phyloP scores from a whole-genome alignment of 73 alveolate species.

The Diophrys sp. region DNA sequence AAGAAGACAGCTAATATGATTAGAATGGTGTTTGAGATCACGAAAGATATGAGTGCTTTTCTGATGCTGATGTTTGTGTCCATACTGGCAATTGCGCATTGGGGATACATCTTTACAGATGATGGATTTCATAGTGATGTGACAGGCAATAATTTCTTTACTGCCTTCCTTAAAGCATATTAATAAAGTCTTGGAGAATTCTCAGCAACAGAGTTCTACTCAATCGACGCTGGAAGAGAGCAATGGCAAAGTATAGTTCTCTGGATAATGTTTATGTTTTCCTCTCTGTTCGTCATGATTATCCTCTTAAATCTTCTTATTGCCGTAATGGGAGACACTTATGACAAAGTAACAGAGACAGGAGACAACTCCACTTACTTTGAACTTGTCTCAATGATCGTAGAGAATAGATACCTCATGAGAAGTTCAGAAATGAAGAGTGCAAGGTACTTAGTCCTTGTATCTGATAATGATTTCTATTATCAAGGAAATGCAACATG shows the following conservation, averaged over 20 bases:
- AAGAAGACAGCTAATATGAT: conserved; percentile 38
- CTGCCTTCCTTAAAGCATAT: neutral
- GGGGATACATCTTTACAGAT: neutral
- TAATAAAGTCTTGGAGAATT: neutral
- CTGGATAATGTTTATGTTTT: neutral
- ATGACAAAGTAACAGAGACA: conserved; percentile 1
- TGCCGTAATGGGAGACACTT: conserved; percentile 1
- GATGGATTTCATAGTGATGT: neutral
- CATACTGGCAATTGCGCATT: conserved; percentile 23
- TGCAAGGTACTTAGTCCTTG: neutral
- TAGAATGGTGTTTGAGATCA: conserved; percentile 43
- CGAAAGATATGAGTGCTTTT: conserved; percentile 31
- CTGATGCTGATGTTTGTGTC: conserved; percentile 29
- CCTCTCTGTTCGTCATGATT: neutral
- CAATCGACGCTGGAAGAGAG: neutral
- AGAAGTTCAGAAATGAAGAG: neutral
- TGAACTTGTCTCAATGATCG: neutral
- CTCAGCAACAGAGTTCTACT: neutral
- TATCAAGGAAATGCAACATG: neutral
- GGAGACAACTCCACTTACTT: neutral
- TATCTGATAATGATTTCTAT: neutral
- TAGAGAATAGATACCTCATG: neutral
- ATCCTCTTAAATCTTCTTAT: neutral
- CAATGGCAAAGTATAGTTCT: neutral
- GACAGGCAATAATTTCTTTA: conserved; percentile 1